Evolutionary conservation across 1,284 basidiomycete genomes (phyloP).

Genomic region (Anthracocystis walkeri): DNA sequence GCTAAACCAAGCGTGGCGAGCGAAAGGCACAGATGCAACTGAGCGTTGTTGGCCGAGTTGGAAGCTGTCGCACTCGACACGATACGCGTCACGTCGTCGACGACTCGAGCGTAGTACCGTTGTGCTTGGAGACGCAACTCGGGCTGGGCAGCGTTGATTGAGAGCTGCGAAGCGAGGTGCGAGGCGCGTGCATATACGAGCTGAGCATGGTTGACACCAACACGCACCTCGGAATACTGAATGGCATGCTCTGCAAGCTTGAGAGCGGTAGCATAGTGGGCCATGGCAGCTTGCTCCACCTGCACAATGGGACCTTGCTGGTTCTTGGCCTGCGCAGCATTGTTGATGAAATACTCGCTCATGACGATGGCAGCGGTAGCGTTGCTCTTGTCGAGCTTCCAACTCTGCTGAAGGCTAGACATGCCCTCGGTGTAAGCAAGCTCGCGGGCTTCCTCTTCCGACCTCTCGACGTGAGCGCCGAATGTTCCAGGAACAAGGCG

Average conservation of each 20-base stretch:
- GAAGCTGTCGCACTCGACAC: constrained; percentile 23
- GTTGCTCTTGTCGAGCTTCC: constrained; percentile 65
- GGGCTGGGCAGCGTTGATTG: constrained; percentile 48
- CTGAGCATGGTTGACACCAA: constrained; percentile 59
- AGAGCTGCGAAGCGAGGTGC: constrained; percentile 59
- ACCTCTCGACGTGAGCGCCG: constrained; percentile 50
- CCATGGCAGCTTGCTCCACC: constrained; percentile 40
- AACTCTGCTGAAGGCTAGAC: constrained; percentile 59
- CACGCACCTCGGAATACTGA: constrained; percentile 65
- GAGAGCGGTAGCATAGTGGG: constrained; percentile 58
- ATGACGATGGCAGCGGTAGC: constrained; percentile 66
- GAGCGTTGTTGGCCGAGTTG: constrained; percentile 22
- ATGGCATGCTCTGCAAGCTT: constrained; percentile 68
- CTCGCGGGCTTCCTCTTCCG: constrained; percentile 62
- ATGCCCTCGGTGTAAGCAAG: constrained; percentile 64
- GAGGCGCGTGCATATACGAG: constrained; percentile 63
- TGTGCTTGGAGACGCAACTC: constrained; percentile 57
- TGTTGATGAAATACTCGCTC: constrained; percentile 60
- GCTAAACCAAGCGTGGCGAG: constrained; percentile 65
- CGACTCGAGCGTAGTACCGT: constrained; percentile 58
- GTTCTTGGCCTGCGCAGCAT: constrained; percentile 43
- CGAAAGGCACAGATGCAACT: constrained; percentile 52
- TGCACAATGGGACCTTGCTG: constrained; percentile 18
- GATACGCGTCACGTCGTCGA: constrained; percentile 56
- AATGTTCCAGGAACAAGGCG: constrained; percentile 55